Evolutionary conservation across 495 filamentous ascomycete species (phyloP).

Genomic region (Podospora pseudopauciseta): DNA sequence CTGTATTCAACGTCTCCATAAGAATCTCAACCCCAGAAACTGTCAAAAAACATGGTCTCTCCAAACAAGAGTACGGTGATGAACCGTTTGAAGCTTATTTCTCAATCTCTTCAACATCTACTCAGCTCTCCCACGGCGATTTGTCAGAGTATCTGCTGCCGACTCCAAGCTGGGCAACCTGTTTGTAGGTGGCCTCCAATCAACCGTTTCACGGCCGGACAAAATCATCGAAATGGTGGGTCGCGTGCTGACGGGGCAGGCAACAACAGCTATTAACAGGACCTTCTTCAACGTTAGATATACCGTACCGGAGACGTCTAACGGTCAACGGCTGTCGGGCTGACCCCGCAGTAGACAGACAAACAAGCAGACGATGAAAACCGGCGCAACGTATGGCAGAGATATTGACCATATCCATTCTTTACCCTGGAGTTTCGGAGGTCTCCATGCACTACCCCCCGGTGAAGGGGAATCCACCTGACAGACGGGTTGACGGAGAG

Average conservation of each 20-base stretch:
- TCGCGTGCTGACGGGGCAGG: neutral
- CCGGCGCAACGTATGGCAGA: neutral
- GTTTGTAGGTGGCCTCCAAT: neutral
- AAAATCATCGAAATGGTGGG: neutral
- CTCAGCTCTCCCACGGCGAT: neutral
- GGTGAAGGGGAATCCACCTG: neutral
- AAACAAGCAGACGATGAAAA: neutral
- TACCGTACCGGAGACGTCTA: neutral
- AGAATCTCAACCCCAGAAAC: neutral
- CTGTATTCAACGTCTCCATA: neutral
- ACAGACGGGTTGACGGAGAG: neutral
- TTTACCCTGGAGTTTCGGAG: neutral
- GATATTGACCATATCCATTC: neutral
- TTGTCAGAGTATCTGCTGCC: neutral
- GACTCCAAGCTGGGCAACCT: neutral
- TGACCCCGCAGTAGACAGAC: neutral
- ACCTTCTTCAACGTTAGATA: neutral
- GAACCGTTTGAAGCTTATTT: neutral
- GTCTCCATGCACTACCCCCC: neutral
- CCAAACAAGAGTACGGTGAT: neutral
- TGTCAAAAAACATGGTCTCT: constrained; percentile 8
- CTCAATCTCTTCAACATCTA: neutral
- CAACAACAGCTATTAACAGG: neutral
- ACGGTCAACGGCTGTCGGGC: neutral
- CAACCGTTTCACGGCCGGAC: neutral